Base-by-base conservation (phyloP, 768 basidiomycete species). In the Boletus huronensis region DNA sequence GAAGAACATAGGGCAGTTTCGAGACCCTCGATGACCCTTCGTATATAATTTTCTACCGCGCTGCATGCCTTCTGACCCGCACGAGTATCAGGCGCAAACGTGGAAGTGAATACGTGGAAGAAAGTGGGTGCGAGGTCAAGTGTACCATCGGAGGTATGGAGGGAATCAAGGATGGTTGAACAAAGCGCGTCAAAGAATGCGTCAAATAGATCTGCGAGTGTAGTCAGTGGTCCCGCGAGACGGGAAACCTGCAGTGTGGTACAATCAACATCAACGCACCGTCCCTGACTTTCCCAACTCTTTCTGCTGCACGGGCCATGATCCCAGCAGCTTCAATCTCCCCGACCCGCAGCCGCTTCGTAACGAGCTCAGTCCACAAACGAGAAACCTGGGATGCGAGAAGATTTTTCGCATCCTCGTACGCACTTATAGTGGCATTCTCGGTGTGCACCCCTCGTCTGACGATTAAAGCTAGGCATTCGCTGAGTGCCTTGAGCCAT, bases 401-500 rank as follows among this genome's bases (percentile, higher is more conserved):
- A 7, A 90, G 61, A 23, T 14, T 34, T 35, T 48, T 59, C 5
- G 49, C 53, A 17, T 55, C 54, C 23, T 47, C 50, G 0, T 32
- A 43, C 26, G 51, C 59, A 4, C 49, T 34, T 17, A 48, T 31
- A 7, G 26, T 19, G 52, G 55, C 43, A 51, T 14, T 51, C 26
- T 56, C 58, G 10, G 51, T 8, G 0, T 51, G 47, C 11, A 52
- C 2, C 42, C 19, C 58, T 52, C 59, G 60, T 52, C 74, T 77
- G 39, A 81, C 59, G 21, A 90, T 70, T 62, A 87, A 87, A 1
- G 82, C 70, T 13, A 82, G 64, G 60, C 84, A 90, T 69, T 97
- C 94, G 8, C 90, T 69, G 3, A 90, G 79, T 0, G 81, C 76
- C 17, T 88, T 71, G 70, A 93, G 89, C 10, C 90, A 84, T 0